Evolutionary conservation across 1,284 basidiomycete genomes (phyloP).

Genomic region (Irpex rosettiformis): DNA sequence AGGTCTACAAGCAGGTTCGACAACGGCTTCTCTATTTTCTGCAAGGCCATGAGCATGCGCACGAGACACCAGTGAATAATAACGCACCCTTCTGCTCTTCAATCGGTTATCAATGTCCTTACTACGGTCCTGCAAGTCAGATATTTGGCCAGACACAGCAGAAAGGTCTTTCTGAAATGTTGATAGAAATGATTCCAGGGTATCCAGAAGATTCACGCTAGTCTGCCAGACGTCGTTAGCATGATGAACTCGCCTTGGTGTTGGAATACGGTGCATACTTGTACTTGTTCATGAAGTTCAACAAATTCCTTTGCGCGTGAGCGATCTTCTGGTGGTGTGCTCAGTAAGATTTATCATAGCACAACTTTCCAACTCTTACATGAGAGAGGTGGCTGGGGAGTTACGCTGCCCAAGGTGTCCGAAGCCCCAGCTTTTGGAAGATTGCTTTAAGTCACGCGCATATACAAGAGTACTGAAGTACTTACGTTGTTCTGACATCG

Average conservation of each 20-base stretch:
- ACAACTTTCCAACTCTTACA: background rate
- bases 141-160: slow-evolving; percentile 92
- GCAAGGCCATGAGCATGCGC: background rate
- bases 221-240: slow-evolving; percentile 43
- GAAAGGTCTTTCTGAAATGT: slow-evolving; percentile 95
- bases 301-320: slow-evolving; percentile 66
- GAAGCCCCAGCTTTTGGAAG: no score
- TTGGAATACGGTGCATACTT: slow-evolving; percentile 32
- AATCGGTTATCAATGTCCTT: slow-evolving; percentile 87
- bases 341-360: background rate
- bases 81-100: slow-evolving; percentile 73
- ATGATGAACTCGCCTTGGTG: slow-evolving; percentile 5
- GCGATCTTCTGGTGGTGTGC: slow-evolving; percentile 24
- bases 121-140: slow-evolving; percentile 86
- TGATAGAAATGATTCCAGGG: slow-evolving; percentile 86
- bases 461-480: background rate
- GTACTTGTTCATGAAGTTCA: slow-evolving; percentile 81
- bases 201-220: slow-evolving; percentile 75
- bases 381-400: background rate
- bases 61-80: background rate
- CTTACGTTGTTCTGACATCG: background rate
- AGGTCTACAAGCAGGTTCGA: slow-evolving; percentile 79
- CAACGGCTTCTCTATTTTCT: slow-evolving; percentile 89
- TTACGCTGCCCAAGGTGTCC: no score
- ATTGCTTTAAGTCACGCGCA: no score